phyloP scores from a whole-genome alignment of 75 land plant genomes.

The Pseudotsuga menziesii region DNA sequence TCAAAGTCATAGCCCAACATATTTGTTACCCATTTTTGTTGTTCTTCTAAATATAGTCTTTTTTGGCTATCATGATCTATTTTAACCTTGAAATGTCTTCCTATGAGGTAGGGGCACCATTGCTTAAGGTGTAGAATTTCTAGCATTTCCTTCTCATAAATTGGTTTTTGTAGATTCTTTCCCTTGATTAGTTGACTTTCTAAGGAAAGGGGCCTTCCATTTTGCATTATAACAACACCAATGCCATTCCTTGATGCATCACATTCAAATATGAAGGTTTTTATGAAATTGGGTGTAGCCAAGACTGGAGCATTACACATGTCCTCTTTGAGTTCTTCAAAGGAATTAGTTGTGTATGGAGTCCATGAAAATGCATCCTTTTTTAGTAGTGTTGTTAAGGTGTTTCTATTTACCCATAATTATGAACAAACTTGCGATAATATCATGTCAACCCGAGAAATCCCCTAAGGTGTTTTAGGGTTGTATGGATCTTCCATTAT shows the following conservation, averaged over 20 bases:
- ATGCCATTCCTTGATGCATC: background rate
- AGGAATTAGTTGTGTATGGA: background rate
- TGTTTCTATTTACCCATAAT: background rate
- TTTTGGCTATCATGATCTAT: background rate
- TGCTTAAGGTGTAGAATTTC: no score
- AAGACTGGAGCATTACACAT: background rate
- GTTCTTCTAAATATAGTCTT: background rate
- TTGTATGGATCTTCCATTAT: background rate
- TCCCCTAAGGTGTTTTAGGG: background rate
- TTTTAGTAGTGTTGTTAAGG: constrained; percentile 3
- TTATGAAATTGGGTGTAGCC: background rate
- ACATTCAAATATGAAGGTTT: no score
- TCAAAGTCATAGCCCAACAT: constrained; percentile 12
- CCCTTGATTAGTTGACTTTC: background rate
- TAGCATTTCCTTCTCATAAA: background rate
- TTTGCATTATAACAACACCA: background rate
- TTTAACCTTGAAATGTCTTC: background rate
- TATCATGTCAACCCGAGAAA: background rate
- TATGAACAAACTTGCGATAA: constrained; percentile 6
- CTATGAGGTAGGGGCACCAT: no score
- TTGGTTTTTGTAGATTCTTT: background rate
- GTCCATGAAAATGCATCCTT: background rate
- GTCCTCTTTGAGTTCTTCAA: no score
- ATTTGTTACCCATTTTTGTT: background rate
- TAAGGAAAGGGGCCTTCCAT: background rate